These are phyloP conservation scores for Euclidium syriacum DNA, from an alignment of 345 rosid genomes.

Conservation along the genomic window DNA sequence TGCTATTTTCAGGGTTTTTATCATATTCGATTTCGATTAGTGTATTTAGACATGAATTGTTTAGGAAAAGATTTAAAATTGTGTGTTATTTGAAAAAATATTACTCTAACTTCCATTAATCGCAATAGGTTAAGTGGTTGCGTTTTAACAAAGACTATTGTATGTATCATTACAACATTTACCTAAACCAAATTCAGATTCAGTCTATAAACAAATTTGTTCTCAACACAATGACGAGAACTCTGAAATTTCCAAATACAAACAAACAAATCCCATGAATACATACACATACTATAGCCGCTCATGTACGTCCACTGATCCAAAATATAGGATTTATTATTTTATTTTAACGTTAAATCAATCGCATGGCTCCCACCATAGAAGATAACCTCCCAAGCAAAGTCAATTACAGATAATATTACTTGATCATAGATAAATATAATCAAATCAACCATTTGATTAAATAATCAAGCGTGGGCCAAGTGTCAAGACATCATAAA, in stretches of 20 bases:
- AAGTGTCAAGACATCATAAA: constrained; percentile 1
- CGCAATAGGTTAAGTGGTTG: no score
- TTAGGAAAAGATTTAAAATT: no score
- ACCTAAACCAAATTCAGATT: no score
- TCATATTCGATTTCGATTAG: no score
- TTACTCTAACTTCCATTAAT: no score
- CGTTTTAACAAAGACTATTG: no score
- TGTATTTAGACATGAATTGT: no score
- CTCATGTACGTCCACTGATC: constrained; percentile 20
- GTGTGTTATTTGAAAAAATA: no score
- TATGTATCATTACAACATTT: no score
- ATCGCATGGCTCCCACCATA: constrained; percentile 18
- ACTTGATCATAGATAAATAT: neutral
- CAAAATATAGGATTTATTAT: neutral
- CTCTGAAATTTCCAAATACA: neutral
- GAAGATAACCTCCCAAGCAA: neutral
- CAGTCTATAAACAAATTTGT: no score
- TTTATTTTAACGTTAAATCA: neutral
- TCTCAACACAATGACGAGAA: neutral
- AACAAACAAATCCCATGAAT: constrained; percentile 5
- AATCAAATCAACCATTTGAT: neutral
- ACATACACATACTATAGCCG: constrained; percentile 9
- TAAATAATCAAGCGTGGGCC: neutral
- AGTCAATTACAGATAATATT: constrained; percentile 27
- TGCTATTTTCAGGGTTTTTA: no score